A percentile compares a stretch with the other conserved stretches of the same genome.
These are phyloP conservation scores for Dimocarpus longan DNA, from an alignment of 345 rosid genomes.

Conservation along the genomic window DNA sequence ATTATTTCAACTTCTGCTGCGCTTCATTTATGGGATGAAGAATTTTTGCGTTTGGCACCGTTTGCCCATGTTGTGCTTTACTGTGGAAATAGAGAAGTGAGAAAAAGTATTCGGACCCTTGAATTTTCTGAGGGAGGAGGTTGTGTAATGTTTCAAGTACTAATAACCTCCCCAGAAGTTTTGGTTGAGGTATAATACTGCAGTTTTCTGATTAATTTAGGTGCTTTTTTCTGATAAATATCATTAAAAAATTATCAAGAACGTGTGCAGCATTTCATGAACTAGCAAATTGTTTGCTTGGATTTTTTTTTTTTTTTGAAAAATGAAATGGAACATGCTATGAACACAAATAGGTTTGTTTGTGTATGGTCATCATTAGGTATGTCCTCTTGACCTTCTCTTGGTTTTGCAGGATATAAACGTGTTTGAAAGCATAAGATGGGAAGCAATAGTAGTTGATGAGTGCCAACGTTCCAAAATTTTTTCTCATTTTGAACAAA, in stretches of 20 bases:
- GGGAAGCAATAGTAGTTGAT: slow-evolving; percentile 60
- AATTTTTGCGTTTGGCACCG: slow-evolving; percentile 41
- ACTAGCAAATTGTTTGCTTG: not conserved
- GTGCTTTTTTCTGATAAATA: not conserved
- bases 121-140: slow-evolving; percentile 48
- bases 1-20: slow-evolving; percentile 43
- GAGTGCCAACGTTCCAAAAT: slow-evolving; percentile 42
- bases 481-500: slow-evolving; percentile 32
- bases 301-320: not conserved
- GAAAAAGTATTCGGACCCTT: slow-evolving; percentile 42
- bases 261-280: slow-evolving; percentile 3
- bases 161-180: slow-evolving; percentile 49
- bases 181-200: slow-evolving; percentile 44
- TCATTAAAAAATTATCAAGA: not conserved
- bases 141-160: slow-evolving; percentile 48
- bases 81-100: slow-evolving; percentile 38
- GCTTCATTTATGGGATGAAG: slow-evolving; percentile 51
- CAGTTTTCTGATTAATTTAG: slow-evolving; percentile 14
- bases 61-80: slow-evolving; percentile 48
- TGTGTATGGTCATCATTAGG: not conserved
- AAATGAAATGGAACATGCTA: not conserved
- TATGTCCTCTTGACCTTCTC: slow-evolving; percentile 11
- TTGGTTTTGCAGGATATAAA: slow-evolving; percentile 48
- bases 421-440: slow-evolving; percentile 34
- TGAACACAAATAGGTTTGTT: not conserved